These are phyloP conservation scores for Naumovozyma castellii DNA, from an alignment of 805 yeast genomes.

Conservation along the genomic window DNA sequence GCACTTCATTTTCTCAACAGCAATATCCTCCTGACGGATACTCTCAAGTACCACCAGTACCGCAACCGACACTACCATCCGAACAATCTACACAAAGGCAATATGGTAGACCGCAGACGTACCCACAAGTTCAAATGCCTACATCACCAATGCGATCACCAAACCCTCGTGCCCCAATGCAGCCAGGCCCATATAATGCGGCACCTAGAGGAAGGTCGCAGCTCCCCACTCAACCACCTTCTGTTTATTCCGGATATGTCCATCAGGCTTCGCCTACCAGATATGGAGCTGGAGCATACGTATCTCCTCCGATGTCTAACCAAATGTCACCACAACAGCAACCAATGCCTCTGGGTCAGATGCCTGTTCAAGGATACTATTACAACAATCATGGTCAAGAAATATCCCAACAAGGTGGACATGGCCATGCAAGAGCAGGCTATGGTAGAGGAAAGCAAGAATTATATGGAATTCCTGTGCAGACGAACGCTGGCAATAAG, in stretches of 20 bases:
- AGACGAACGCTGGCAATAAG: constrained; percentile 31
- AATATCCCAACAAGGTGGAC: not conserved
- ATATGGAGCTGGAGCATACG: not conserved
- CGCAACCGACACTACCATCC: too few relatives aligned
- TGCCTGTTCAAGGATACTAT: not conserved
- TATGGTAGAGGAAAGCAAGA: constrained; percentile 3
- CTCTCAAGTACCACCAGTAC: not conserved
- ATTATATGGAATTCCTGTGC: constrained; percentile 10
- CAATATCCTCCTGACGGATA: not conserved
- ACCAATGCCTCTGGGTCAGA: constrained; percentile 4
- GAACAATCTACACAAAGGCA: too few relatives aligned
- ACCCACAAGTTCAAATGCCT: too few relatives aligned
- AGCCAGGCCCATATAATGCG: constrained; percentile 3
- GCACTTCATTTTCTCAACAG: too few relatives aligned
- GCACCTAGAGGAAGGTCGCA: too few relatives aligned
- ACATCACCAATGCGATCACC: not conserved
- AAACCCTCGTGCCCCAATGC: not conserved
- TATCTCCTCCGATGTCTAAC: constrained; percentile 4
- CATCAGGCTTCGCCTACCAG: not conserved
- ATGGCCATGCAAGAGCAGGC: not conserved
- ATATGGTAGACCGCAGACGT: too few relatives aligned
- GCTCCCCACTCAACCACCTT: too few relatives aligned
- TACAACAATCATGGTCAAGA: not conserved
- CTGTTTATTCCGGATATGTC: not conserved
- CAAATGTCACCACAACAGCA: constrained; percentile 7